Conservation (phyloP, 768 basidiomycete species). For the Rhodotorula paludigena region DNA sequence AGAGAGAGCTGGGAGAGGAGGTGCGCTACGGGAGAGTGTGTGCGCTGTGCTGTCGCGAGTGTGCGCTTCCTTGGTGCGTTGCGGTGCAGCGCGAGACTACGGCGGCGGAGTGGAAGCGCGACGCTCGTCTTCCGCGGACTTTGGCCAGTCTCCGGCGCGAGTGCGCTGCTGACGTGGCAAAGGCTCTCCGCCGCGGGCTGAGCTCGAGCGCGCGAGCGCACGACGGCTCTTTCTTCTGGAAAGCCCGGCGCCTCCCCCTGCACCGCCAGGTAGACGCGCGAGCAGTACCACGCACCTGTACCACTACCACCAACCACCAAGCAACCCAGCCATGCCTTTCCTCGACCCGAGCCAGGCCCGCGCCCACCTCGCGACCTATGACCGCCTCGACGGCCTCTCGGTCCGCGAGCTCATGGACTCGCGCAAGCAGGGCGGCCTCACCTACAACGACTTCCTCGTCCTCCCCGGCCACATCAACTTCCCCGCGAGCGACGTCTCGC, state of each 20-base stretch:
- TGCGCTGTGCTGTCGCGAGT: too few relatives aligned
- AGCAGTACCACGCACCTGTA: background rate
- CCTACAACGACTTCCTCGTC: slow-evolving; percentile 62
- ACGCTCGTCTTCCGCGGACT: too few relatives aligned
- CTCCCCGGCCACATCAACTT: slow-evolving; percentile 95
- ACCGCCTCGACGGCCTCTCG: slow-evolving; percentile 72
- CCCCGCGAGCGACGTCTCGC: slow-evolving; percentile 67
- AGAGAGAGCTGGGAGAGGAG: too few relatives aligned
- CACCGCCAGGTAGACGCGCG: background rate
- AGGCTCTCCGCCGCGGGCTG: too few relatives aligned
- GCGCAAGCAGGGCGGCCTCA: slow-evolving; percentile 77
- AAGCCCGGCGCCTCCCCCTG: slow-evolving; percentile 1
- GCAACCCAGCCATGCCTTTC: slow-evolving; percentile 41
- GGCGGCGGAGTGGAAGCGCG: too few relatives aligned
- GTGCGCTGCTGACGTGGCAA: too few relatives aligned
- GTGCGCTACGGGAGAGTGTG: too few relatives aligned
- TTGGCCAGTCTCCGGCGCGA: too few relatives aligned
- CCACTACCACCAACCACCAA: background rate
- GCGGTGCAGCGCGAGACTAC: too few relatives aligned
- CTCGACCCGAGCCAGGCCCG: slow-evolving; percentile 71
- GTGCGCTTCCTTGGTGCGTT: too few relatives aligned
- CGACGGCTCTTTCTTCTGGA: background rate
- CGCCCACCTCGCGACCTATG: slow-evolving; percentile 67
- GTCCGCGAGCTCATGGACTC: slow-evolving; percentile 83
- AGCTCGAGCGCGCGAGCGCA: too few relatives aligned